Evolutionary conservation across 1,139 yeast genomes (phyloP), one percentile per base, ranked within the genome.

Genomic region (Pichia norvegensis): DNA sequence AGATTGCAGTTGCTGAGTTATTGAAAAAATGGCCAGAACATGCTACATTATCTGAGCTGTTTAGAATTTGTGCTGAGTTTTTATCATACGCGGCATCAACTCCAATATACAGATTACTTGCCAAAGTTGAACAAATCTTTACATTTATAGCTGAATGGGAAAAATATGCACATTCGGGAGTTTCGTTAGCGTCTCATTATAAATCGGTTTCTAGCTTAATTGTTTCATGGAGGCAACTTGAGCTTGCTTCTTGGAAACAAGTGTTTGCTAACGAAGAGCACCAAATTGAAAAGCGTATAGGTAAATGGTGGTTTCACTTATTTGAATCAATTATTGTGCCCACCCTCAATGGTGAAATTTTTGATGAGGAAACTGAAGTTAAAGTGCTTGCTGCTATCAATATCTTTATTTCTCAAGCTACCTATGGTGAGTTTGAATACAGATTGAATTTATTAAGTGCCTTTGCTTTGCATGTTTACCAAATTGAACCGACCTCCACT

Each of bases 11-110:
- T 3, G 56, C 63, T 16, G 68, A 67, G n/a, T 64, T 86, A 25
- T 63, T 84, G 16, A 67, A 66, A 21, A 79, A 81, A 59, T 92
- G 97, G 96, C 97, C 98, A 0, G 98, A 94, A 57, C 96, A 94
- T 68, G 94, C 95, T 0, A 87, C 95, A 0, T 66, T 94, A 43
- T 81, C 74, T 48, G 87, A 83, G 33, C 72, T 92, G 44, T 65
- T 69, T 29, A 68, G 81, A 49, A 78, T 84, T n/a, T 75, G 84
- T 51, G 67, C 72, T 17, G 97, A 90, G 60, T 78, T 84, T 53
- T 64, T 85, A 47, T 63, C 66, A 4, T 81, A 71, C 56, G 77
- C 95, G 0, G 70, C 79, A 4, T 69, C 72, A 33, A 77, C 85
- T 0, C 94, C 98, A 1, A 67, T 92, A 42, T 92, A 92, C 10